Conservation (phyloP, 352 stramenopile genomes). For the Phytopythium montanum region DNA sequence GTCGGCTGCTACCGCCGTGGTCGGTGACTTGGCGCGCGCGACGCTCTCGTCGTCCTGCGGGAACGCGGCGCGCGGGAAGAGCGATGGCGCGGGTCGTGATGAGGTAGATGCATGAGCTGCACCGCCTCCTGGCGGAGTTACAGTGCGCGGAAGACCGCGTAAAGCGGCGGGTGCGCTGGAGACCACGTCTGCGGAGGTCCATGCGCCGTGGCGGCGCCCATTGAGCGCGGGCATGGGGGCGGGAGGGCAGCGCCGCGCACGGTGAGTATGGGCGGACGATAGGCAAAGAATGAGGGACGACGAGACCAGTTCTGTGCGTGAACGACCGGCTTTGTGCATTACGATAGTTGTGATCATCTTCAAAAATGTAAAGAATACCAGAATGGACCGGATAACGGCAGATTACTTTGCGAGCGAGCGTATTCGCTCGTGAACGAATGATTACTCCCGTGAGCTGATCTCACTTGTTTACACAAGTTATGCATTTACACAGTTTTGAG, state of each 20-base stretch:
- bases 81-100: neutral
- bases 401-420: neutral
- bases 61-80: conserved; percentile 21
- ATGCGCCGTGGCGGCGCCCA: conserved; percentile 2
- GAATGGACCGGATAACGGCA: neutral
- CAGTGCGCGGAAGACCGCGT: neutral
- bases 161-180: neutral
- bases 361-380: no score
- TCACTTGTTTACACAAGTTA: neutral
- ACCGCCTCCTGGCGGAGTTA: neutral
- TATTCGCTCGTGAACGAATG: neutral
- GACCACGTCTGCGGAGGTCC: neutral
- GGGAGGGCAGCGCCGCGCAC: neutral
- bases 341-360: no score
- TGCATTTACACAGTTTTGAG: neutral
- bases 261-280: neutral
- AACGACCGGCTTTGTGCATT: neutral
- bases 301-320: neutral
- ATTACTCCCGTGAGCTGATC: neutral
- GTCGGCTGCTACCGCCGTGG: conserved; percentile 12
- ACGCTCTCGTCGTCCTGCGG: conserved; percentile 16
- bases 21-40: conserved; percentile 7
- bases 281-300: no score
- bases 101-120: neutral
- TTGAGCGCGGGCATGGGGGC: conserved; percentile 1